Evolutionary conservation across 2,329 filamentous ascomycete genomes (phyloP).

Genomic region (Ophiostoma sp.): DNA sequence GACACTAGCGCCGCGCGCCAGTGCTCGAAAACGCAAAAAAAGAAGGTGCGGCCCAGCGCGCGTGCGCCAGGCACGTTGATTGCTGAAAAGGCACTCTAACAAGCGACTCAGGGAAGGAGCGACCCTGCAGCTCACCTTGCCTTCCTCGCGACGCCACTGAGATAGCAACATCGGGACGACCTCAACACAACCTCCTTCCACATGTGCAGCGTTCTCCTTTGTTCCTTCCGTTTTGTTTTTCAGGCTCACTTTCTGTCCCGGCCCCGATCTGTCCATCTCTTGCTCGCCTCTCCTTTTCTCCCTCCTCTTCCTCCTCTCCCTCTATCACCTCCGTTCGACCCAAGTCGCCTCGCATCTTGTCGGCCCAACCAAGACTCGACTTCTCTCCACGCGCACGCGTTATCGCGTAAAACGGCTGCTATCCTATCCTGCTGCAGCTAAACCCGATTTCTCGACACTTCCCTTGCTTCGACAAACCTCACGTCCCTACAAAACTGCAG

Average conservation of each 20-base stretch:
- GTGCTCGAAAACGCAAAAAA: not conserved
- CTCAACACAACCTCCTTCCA: not conserved
- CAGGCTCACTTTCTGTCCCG: not conserved
- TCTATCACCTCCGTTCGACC: too few species aligned
- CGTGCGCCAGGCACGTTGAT: not conserved
- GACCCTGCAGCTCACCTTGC: conserved; percentile 28
- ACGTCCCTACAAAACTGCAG: not conserved
- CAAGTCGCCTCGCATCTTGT: too few species aligned
- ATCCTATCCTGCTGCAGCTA: not conserved
- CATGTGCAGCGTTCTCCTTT: not conserved
- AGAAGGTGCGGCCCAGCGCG: not conserved
- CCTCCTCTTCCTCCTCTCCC: too few species aligned
- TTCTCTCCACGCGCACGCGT: too few species aligned
- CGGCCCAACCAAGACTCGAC: too few species aligned
- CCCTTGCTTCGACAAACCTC: not conserved
- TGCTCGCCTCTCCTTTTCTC: not conserved
- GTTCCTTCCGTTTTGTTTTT: not conserved
- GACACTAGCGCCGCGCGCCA: not conserved
- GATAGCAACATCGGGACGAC: not conserved
- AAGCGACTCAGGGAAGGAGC: conserved; percentile 14
- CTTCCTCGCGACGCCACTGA: conserved; percentile 20
- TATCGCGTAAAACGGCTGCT: too few species aligned
- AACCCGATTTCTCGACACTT: not conserved
- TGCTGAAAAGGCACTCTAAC: not conserved
- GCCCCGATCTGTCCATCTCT: not conserved